Conservation (phyloP, 1,139 yeast species). For the Eremothecium gossypii region DNA sequence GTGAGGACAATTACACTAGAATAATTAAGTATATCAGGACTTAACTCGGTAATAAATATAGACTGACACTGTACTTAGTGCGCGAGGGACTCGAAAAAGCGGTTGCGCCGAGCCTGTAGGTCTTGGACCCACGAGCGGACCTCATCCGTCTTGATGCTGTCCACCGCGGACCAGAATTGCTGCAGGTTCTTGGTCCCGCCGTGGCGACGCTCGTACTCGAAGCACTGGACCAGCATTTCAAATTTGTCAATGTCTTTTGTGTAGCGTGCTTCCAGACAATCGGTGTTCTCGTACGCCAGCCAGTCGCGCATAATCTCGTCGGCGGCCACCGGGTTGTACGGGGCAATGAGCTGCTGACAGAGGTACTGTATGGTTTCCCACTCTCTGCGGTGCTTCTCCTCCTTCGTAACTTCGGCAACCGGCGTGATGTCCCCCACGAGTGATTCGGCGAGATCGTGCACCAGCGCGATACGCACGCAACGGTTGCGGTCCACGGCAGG, state of each 20-base stretch:
- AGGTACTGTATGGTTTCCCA: conserved; percentile 62
- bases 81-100: conserved; percentile 20
- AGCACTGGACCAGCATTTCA: conserved; percentile 83
- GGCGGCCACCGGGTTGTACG: conserved; percentile 58
- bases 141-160: conserved; percentile 61
- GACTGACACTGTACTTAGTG: not conserved
- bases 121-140: conserved; percentile 64
- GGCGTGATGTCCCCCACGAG: conserved; percentile 96
- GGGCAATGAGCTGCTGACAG: conserved; percentile 44
- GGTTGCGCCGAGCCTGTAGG: conserved; percentile 48
- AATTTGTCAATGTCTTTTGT: conserved; percentile 93
- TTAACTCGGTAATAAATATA: not conserved
- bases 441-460: conserved; percentile 92
- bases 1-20: conserved; percentile 56
- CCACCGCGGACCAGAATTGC: conserved; percentile 60
- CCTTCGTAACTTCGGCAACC: conserved; percentile 57
- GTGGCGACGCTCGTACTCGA: conserved; percentile 72
- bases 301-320: conserved; percentile 63
- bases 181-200: conserved; percentile 49
- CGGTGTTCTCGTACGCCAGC: conserved; percentile 83
- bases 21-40: not conserved
- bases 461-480: conserved; percentile 79
- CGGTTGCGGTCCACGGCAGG: conserved; percentile 36
- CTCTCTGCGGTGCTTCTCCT: conserved; percentile 76
- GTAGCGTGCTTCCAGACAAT: conserved; percentile 74